Conservation (phyloP, 2,329 filamentous ascomycete genomes). For the Penicillium sp. region DNA sequence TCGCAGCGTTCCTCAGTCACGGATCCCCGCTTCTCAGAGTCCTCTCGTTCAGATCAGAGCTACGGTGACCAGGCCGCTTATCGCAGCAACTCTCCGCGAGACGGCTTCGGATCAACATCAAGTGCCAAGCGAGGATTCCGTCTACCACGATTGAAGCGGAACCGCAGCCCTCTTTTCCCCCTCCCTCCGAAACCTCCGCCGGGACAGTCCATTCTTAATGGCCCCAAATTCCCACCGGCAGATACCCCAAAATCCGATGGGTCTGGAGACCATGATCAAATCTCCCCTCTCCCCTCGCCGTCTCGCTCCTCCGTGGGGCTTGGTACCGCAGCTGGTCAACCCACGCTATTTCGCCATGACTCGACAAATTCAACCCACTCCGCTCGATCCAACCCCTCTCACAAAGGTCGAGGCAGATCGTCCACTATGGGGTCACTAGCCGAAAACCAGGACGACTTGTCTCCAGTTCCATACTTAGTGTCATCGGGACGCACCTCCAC, state of each 20-base stretch:
- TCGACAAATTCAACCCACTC: slow-evolving; percentile 70
- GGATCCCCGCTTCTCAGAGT: slow-evolving; percentile 73
- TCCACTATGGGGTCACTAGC: slow-evolving; percentile 86
- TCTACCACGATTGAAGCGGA: slow-evolving; percentile 73
- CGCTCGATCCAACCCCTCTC: slow-evolving; percentile 54
- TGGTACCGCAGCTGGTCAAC: slow-evolving; percentile 43
- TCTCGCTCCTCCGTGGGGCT: slow-evolving; percentile 55
- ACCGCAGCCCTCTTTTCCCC: slow-evolving; percentile 78
- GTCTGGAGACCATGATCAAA: slow-evolving; percentile 33
- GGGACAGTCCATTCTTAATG: slow-evolving; percentile 14
- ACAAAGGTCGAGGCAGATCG: slow-evolving; percentile 68
- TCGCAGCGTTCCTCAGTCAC: slow-evolving; percentile 63
- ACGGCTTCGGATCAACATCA: slow-evolving; percentile 56
- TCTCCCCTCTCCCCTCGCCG: slow-evolving; percentile 49
- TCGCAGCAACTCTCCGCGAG: slow-evolving; percentile 62
- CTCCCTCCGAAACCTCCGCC: slow-evolving; percentile 67
- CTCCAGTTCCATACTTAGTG: slow-evolving; percentile 63
- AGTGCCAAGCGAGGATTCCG: slow-evolving; percentile 74
- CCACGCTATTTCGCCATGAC: slow-evolving; percentile 58
- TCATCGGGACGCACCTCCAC: slow-evolving; percentile 69
- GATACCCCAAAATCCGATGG: slow-evolving; percentile 24
- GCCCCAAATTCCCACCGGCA: slow-evolving; percentile 20
- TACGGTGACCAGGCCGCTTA: slow-evolving; percentile 66
- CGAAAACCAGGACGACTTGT: slow-evolving; percentile 70
- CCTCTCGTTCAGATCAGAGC: slow-evolving; percentile 85